Evolutionary conservation across 345 rosid species (phyloP), one percentile per base, ranked within the genome.

Genomic region (Brassica rapa): DNA sequence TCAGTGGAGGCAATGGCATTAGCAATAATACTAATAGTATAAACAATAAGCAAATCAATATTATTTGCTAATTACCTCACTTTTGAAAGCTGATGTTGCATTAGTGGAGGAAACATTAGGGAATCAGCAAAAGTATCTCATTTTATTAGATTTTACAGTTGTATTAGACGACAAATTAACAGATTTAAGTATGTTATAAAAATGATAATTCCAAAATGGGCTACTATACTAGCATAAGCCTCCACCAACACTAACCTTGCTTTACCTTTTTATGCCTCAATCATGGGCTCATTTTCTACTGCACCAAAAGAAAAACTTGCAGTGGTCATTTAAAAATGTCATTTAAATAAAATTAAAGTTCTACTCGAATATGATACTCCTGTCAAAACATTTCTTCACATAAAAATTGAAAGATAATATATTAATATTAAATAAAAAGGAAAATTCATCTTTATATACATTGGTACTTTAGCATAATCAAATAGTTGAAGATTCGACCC

Each of bases 211-310:
- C 65, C 71, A 62, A 70, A 70, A 77, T 77, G 80, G 65, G 80
- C 80, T 70, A 61, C 65, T 25, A 59, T 59, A 70, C 75, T 70
- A 51, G 64, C n/a, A 57, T 37, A 77, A 77, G 66, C 75, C 65
- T 70, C 80, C 75, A 77, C 75, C 75, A 77, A 70, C 75, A 77
- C 75, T 70, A 77, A 77, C n/a, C 43, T 77, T 70, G 33, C 75
- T 70, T 62, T 63, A 63, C 65, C 65, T 30, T 77, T 70, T 70
- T 16, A 70, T 62, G 80, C 75, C 39, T 69, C 80, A 61, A 76
- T 69, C 74, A 69, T 76, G 80, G 74, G 74, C 55, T 76, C 74
- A 69, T 61, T 19, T 8, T 9, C 72, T 57, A 68, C 49, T 57
- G 23, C 61, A 29, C n/a, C 46, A 67, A 75, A 57, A 41, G 33